Conservation (phyloP, 352 stramenopile species). For the Phytophthora europaea region DNA sequence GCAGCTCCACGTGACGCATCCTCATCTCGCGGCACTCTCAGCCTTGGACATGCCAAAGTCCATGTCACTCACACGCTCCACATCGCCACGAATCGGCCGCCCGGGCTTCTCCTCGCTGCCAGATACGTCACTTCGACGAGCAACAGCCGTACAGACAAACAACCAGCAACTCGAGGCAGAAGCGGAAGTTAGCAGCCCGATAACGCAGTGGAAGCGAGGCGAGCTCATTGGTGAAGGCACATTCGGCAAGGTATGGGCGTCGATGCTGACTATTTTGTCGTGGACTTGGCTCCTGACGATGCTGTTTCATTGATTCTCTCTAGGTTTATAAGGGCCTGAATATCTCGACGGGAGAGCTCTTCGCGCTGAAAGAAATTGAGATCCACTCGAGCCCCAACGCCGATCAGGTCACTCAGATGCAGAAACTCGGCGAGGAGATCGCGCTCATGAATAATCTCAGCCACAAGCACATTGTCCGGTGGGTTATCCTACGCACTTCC, state of each 20-base stretch:
- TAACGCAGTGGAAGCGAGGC: slow-evolving; percentile 93
- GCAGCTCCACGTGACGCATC: slow-evolving; percentile 43
- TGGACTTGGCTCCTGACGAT: background rate
- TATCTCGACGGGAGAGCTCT: slow-evolving; percentile 90
- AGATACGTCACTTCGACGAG: slow-evolving; percentile 25
- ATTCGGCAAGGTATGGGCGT: slow-evolving; percentile 85
- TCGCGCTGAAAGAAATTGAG: slow-evolving; percentile 92
- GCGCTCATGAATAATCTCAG: slow-evolving; percentile 95
- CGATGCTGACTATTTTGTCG: background rate
- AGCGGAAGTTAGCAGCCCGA: slow-evolving; percentile 38
- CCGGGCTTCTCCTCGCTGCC: slow-evolving; percentile 36
- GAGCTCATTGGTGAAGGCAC: slow-evolving; percentile 95
- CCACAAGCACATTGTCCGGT: slow-evolving; percentile 97
- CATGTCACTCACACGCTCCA: slow-evolving; percentile 62
- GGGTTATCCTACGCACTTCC: background rate
- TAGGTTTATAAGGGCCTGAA: slow-evolving; percentile 97
- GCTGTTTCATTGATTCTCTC: background rate
- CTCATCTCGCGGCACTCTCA: slow-evolving; percentile 25
- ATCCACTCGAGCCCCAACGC: slow-evolving; percentile 65
- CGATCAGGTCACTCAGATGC: slow-evolving; percentile 70
- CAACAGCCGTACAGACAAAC: slow-evolving; percentile 13
- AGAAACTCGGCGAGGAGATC: slow-evolving; percentile 92
- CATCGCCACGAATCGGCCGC: slow-evolving; percentile 56
- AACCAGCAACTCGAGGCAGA: slow-evolving; percentile 28
- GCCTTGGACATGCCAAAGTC: slow-evolving; percentile 33